Base-by-base conservation (phyloP, 257 asterid genomes). In the Solanum chmielewskii region DNA sequence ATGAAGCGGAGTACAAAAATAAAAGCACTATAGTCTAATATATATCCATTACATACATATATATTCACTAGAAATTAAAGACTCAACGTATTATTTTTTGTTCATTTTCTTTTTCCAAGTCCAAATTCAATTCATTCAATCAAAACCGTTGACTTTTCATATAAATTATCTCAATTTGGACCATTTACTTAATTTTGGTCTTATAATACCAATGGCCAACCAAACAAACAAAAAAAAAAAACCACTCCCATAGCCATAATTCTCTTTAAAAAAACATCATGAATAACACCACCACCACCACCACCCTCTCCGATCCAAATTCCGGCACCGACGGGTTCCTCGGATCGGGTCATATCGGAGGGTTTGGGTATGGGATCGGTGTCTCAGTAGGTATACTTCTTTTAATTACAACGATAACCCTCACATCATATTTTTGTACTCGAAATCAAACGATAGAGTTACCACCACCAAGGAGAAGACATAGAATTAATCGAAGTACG, bases 281-380 rank as follows among this genome's bases (percentile, higher is more conserved):
- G 97, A 94, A 78, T 45, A 45, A 45, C 42, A 74, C 91, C 90
- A 83, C 91, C 90, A 83, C 41, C 91, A 89, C 91, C 90, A 83
- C 41, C 91, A 89, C 90, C 62, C 3, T 87, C 70, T 25, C 90
- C 88, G 39, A 14, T 90, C 78, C 78, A 2, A 69, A 2, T 45
- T 42, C 86, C 42, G 21, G 4, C 76, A 9, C 91, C 90, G 95
- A 91, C 33, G 95, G 94, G 23, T 91, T 95, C 14, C 88, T 93
- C n/a, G 93, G 93, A 87, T 89, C 98, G 2, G 87, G 88, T 1
- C 90, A 89, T 88, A 90, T 94, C 80, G 94, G 98, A 23, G 96
- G 98, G 0, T 96, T 96, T 88, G 97, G 98, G 9, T 96, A 96
- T 83, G 98, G 98, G 15, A 93, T 95, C 88, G 97, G 98, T 20